Evolutionary conservation across 805 yeast species (phyloP).

Genomic region (Isabelozyma rhagii): DNA sequence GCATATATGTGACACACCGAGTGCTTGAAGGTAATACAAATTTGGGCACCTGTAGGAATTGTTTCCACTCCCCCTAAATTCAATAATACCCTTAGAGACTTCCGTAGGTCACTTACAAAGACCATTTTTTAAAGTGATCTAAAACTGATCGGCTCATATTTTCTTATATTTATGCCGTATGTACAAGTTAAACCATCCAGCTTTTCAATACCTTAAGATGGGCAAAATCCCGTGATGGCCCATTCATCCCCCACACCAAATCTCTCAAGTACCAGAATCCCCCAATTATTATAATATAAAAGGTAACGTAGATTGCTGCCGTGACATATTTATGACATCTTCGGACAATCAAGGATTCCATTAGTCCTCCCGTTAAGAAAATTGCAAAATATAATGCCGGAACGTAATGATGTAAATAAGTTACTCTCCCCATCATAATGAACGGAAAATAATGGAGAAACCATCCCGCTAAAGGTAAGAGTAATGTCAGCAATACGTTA

Average conservation of each 20-base stretch:
- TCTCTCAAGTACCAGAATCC: conserved; percentile 62
- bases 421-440: conserved; percentile 41
- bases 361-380: conserved; percentile 59
- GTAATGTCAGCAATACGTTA: conserved; percentile 23
- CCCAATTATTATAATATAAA: conserved; percentile 52
- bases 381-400: conserved; percentile 61
- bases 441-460: conserved; percentile 38
- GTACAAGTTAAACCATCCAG: conserved; percentile 17
- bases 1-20: too few relatives aligned
- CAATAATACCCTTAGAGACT: too few relatives aligned
- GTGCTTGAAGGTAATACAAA: too few relatives aligned
- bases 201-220: conserved; percentile 29
- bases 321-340: conserved; percentile 10
- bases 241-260: conserved; percentile 76
- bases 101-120: too few relatives aligned
- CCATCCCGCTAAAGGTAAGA: conserved; percentile 40
- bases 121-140: too few relatives aligned
- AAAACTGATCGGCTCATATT: background rate
- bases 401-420: conserved; percentile 42
- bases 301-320: conserved; percentile 34
- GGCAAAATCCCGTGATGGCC: conserved; percentile 21
- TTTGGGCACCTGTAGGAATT: too few relatives aligned
- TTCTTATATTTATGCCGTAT: conserved; percentile 1
- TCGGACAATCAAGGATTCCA: conserved; percentile 37
- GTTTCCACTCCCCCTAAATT: too few relatives aligned